Conservation (phyloP, 2,329 filamentous ascomycete genomes). For the Calonectria pteridis region DNA sequence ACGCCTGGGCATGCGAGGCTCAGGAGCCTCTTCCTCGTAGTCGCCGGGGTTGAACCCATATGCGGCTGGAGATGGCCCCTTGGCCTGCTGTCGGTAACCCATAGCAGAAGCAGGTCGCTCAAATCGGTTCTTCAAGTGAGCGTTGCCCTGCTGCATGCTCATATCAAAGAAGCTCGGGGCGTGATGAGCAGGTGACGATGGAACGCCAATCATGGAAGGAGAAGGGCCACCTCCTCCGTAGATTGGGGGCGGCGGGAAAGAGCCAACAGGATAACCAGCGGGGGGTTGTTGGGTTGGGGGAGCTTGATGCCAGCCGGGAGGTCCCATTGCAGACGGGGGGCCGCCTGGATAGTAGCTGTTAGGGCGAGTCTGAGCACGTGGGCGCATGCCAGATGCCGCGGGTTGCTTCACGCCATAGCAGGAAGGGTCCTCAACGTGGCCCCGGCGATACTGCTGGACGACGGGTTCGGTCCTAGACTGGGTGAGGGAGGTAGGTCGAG, state of each 20-base stretch:
- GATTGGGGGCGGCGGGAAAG: conserved; percentile 49
- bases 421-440: conserved; percentile 51
- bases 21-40: conserved; percentile 57
- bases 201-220: conserved; percentile 42
- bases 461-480: conserved; percentile 51
- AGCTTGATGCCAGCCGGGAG: conserved; percentile 45
- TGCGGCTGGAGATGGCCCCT: conserved; percentile 36
- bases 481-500: conserved; percentile 46
- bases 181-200: conserved; percentile 46
- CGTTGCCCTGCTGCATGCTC: conserved; percentile 42
- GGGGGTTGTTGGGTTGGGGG: conserved; percentile 25
- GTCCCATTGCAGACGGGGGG: conserved; percentile 38
- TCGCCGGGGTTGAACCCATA: conserved; percentile 54
- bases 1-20: conserved; percentile 53
- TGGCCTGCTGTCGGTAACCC: conserved; percentile 49
- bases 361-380: conserved; percentile 50
- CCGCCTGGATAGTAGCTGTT: conserved; percentile 53
- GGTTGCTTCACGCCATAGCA: conserved; percentile 52
- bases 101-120: conserved; percentile 56
- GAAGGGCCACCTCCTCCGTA: conserved; percentile 43
- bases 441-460: conserved; percentile 49
- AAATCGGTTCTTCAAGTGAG: conserved; percentile 50
- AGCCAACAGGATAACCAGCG: conserved; percentile 40
- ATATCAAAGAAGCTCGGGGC: conserved; percentile 50
- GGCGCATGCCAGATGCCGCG: conserved; percentile 47